Evolutionary conservation across 164 flowering plant species (phyloP), one percentile per base, ranked within the genome.

Genomic region (Sedum album): DNA sequence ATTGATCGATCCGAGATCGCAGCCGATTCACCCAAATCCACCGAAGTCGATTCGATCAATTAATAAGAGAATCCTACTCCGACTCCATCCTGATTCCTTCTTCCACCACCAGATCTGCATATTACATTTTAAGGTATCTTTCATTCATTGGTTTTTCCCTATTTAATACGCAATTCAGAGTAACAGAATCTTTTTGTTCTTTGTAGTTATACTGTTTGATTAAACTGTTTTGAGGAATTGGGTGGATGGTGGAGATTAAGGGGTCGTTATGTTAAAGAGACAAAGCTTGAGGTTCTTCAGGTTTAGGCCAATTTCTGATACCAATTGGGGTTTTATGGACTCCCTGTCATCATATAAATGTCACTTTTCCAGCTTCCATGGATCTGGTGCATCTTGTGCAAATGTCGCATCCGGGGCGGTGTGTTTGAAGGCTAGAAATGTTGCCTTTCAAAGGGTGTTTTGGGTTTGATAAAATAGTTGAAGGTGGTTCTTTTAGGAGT

Each of bases 181-280:
- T n/a, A n/a, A n/a, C n/a, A n/a, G n/a, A n/a, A n/a, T n/a, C n/a
- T n/a, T 39, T 35, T 65, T 14, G 17, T 4, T 35, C 35, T 15
- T 41, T 66, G 11, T 21, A 41, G 33, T 25, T 20, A 26, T 14
- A 36, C 46, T 11, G 39, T 65, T 38, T 9, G 3, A 53, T 53
- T 53, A 53, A 21, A 23, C 60, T 6, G 17, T 53, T 39, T 5
- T 38, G 6, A 5, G 5, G 25, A 14, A 35, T 35, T 20, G 31
- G 36, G 61, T 31, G 44, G 21, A 67, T 49, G 69, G 33, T 66
- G 57, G 42, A 35, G n/a, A 21, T 39, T 53, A 41, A 55, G 63
- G 44, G 70, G 60, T 36, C 68, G 77, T 69, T 44, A 81, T 79
- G 82, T 66, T 77, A 72, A 81, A 72, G 70, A 72, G 69, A 65